Evolutionary conservation across 2,329 filamentous ascomycete species (phyloP).

Genomic region (Penicillium corylophilum): DNA sequence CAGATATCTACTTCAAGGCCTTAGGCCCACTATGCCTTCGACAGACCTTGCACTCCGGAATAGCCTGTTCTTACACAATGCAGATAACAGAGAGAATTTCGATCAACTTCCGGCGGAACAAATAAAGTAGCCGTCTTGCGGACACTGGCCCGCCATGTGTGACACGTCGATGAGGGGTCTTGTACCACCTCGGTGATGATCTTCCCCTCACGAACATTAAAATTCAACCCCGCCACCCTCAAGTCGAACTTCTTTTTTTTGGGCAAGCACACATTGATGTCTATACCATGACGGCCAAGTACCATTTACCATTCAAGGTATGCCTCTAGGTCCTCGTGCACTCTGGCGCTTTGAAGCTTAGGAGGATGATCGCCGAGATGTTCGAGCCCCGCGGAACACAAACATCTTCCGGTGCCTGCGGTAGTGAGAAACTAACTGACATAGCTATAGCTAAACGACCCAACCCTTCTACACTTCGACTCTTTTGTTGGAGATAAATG

Average conservation of each 20-base stretch:
- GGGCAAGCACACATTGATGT: background rate
- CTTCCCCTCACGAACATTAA: constrained; percentile 1
- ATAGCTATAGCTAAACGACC: constrained; percentile 44
- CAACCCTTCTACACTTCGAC: constrained; percentile 50
- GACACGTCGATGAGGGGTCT: constrained; percentile 2
- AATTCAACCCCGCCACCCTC: background rate
- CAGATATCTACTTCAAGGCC: too few species aligned
- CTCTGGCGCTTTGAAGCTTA: background rate
- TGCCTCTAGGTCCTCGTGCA: background rate
- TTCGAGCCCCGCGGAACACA: constrained; percentile 8
- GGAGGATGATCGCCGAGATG: constrained; percentile 17
- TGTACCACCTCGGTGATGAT: background rate
- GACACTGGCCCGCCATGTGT: background rate
- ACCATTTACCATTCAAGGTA: constrained; percentile 42
- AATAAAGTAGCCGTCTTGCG: background rate
- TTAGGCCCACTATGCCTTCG: too few species aligned
- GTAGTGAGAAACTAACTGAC: background rate
- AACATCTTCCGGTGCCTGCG: background rate
- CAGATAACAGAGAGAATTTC: background rate
- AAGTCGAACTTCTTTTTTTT: background rate
- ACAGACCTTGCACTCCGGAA: too few species aligned
- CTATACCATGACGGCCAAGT: constrained; percentile 33
- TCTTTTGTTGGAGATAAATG: constrained; percentile 53
- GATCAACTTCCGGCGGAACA: background rate
- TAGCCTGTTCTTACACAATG: too few species aligned